Percentiles rank a stretch among this genome's conserved stretches.
Conservation (phyloP, 805 yeast genomes). For the Ogataea trehaloabstinens region DNA sequence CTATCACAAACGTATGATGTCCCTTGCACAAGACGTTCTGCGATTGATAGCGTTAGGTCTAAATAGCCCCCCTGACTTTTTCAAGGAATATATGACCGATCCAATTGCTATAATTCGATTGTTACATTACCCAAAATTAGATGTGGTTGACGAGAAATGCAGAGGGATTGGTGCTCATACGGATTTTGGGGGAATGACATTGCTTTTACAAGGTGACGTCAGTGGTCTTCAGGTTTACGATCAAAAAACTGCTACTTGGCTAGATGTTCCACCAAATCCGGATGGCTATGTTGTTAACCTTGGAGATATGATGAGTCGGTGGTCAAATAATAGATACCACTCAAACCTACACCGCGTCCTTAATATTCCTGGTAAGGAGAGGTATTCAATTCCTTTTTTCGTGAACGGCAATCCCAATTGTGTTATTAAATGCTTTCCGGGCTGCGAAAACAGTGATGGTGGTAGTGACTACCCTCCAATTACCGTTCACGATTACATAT, state of each 20-base stretch:
- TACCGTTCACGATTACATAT: slow-evolving; percentile 12
- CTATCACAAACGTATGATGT: slow-evolving; percentile 13
- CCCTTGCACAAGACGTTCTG: slow-evolving; percentile 20
- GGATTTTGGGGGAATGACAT: slow-evolving; percentile 32
- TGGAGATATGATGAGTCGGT: slow-evolving; percentile 34
- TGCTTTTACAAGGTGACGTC: slow-evolving; percentile 30
- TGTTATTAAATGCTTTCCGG: slow-evolving; percentile 13
- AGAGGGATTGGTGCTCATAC: slow-evolving; percentile 38
- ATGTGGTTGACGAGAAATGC: slow-evolving; percentile 23
- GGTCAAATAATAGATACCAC: slow-evolving; percentile 33
- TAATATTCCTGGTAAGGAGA: slow-evolving; percentile 21
- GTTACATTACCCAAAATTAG: slow-evolving; percentile 31
- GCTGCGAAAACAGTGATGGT: slow-evolving; percentile 9
- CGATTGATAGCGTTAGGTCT: slow-evolving; percentile 25
- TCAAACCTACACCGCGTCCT: slow-evolving; percentile 37
- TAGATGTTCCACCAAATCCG: slow-evolving; percentile 24
- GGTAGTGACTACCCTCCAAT: slow-evolving; percentile 6
- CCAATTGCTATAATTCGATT: slow-evolving; percentile 29
- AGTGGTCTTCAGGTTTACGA: slow-evolving; percentile 35
- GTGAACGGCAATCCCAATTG: slow-evolving; percentile 16
- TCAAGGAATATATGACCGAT: slow-evolving; percentile 20
- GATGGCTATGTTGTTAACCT: slow-evolving; percentile 34
- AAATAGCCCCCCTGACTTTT: slow-evolving; percentile 17
- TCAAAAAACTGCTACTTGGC: slow-evolving; percentile 29
- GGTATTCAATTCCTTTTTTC: slow-evolving; percentile 25